Evolutionary conservation across 2,329 filamentous ascomycete species (phyloP).

Genomic region (Calycina marina): DNA sequence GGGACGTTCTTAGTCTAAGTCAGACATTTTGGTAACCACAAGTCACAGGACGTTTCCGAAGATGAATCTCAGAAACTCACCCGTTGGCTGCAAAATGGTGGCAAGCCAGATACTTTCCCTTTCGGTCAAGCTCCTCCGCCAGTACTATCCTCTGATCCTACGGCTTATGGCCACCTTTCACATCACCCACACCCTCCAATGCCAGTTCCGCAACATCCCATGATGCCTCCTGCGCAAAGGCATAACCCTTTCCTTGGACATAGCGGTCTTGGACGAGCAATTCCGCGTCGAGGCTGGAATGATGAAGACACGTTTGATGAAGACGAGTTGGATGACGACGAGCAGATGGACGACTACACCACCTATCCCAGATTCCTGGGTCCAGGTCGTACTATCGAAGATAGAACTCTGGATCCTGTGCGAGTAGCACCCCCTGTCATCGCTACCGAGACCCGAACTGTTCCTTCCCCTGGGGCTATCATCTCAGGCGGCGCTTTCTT

Average conservation of each 20-base stretch:
- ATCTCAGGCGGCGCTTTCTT: not conserved
- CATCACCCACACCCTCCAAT: not conserved
- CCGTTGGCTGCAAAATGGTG: slow-evolving; percentile 10
- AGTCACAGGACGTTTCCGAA: slow-evolving; percentile 6
- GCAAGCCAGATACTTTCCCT: slow-evolving; percentile 4
- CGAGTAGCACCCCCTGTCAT: not conserved
- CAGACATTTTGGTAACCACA: too few relatives aligned
- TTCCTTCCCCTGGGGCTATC: not conserved
- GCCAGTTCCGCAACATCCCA: not conserved
- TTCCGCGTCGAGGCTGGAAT: not conserved
- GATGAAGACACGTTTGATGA: not conserved
- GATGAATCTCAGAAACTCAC: slow-evolving; percentile 6
- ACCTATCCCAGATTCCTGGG: too few relatives aligned
- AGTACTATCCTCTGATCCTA: not conserved
- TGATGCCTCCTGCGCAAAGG: not conserved
- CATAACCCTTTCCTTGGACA: not conserved
- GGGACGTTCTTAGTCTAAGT: too few relatives aligned
- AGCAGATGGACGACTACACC: not conserved
- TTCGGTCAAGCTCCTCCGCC: not conserved
- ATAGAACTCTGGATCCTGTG: not conserved
- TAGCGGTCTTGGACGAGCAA: not conserved
- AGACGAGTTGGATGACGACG: not conserved
- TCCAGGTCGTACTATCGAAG: not conserved
- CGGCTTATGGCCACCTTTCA: not conserved
- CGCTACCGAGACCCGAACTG: not conserved